A percentile compares a stretch with the other conserved stretches of the same genome.
phyloP scores from a whole-genome alignment of 345 rosid genomes.

The Eucalyptus lansdowneana region DNA sequence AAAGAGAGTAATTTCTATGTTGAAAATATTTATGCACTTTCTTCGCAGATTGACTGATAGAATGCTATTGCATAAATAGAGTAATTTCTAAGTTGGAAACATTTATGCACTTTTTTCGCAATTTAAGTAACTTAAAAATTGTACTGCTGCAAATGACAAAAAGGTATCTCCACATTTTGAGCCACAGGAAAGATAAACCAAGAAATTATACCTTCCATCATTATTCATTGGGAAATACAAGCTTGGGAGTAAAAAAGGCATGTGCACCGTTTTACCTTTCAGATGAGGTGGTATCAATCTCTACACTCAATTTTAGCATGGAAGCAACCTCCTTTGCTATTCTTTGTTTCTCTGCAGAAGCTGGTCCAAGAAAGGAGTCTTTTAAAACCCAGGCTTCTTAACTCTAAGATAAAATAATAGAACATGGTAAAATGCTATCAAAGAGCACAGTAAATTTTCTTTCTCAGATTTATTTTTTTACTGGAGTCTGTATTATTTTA shows the following conservation, averaged over 20 bases:
- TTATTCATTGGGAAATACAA: background rate
- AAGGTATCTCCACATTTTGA: background rate
- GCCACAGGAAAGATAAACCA: background rate
- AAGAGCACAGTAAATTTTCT: background rate
- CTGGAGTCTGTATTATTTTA: background rate
- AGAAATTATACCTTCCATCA: background rate
- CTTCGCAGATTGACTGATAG: background rate
- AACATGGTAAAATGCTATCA: background rate
- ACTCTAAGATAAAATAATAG: background rate
- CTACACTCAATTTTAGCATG: slow-evolving; percentile 69
- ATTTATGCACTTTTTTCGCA: background rate
- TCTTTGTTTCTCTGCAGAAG: slow-evolving; percentile 75
- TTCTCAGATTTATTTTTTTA: background rate
- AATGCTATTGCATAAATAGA: background rate
- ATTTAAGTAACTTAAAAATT: background rate
- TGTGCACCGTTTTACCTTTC: slow-evolving; percentile 36
- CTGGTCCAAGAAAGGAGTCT: slow-evolving; percentile 23
- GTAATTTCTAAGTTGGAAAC: background rate
- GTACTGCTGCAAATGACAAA: background rate
- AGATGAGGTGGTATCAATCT: slow-evolving; percentile 62
- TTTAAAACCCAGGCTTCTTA: slow-evolving; percentile 2
- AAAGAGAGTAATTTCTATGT: background rate
- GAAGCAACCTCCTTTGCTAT: slow-evolving; percentile 93
- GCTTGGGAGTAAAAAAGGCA: background rate
- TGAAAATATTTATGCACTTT: background rate